phyloP scores from a whole-genome alignment of 2,329 filamentous ascomycete species.

The Alternaria alternata region DNA sequence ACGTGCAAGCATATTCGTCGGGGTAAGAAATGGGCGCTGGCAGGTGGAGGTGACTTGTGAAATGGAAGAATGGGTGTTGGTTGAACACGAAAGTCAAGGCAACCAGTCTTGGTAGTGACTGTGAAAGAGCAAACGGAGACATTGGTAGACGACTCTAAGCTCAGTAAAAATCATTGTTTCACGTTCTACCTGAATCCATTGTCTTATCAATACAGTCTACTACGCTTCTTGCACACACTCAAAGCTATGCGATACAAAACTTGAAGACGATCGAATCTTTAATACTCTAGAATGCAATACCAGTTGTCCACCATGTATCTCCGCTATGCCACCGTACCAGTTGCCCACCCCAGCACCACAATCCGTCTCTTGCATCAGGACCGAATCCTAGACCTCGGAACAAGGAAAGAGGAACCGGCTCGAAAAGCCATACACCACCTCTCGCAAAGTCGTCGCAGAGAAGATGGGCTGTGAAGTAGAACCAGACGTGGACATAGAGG shows the following conservation, averaged over 20 bases:
- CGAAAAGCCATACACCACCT: conserved; percentile 79
- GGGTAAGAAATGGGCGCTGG: not conserved
- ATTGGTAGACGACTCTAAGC: not conserved
- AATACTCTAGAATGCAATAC: conserved; percentile 52
- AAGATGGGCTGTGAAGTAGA: conserved; percentile 69
- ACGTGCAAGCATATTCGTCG: not conserved
- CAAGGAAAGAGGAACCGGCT: conserved; percentile 80
- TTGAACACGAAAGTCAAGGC: not conserved
- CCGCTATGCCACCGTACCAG: conserved; percentile 68
- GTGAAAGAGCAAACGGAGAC: not conserved
- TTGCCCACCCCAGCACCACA: conserved; percentile 71
- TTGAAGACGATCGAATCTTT: not conserved
- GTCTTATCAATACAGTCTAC: not conserved
- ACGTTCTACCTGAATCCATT: not conserved
- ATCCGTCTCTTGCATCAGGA: conserved; percentile 62
- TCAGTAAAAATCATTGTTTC: not conserved
- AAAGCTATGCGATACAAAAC: not conserved
- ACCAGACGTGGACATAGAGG: conserved; percentile 69
- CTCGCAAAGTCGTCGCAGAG: conserved; percentile 80
- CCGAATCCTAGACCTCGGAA: conserved; percentile 73
- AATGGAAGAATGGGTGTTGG: not conserved
- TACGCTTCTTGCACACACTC: not conserved
- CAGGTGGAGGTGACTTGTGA: not conserved
- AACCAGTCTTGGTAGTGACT: not conserved
- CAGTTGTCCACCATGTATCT: conserved; percentile 70